Conservation (phyloP, 495 filamentous ascomycete genomes). For the Xylaria palmicola region DNA sequence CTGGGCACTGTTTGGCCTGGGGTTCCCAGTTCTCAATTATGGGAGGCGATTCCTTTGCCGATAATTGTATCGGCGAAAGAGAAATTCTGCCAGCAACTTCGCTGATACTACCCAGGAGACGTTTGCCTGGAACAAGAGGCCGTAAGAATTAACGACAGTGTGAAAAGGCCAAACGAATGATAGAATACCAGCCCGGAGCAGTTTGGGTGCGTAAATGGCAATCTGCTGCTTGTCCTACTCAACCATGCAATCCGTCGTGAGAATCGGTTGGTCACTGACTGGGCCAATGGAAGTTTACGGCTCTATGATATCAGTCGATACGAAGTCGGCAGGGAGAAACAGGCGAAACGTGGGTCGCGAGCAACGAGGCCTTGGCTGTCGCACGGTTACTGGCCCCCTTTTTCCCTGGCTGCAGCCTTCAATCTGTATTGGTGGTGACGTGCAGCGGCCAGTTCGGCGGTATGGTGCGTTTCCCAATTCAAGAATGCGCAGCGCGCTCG, state of each 20-base stretch:
- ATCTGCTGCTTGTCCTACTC: conserved; percentile 3
- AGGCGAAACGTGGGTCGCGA: conserved; percentile 13
- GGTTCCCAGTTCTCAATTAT: background rate
- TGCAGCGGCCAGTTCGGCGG: background rate
- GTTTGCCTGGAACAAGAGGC: background rate
- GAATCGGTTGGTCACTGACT: conserved; percentile 8
- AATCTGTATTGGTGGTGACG: conserved; percentile 11
- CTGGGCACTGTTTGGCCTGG: conserved; percentile 4
- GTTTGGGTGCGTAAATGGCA: conserved; percentile 5
- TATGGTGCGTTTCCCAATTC: conserved; percentile 5
- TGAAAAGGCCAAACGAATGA: background rate
- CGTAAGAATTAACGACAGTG: background rate
- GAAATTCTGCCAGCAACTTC: background rate
- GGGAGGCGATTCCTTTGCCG: background rate
- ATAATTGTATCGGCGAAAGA: background rate
- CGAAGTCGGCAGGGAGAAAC: conserved; percentile 6
- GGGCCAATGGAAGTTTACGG: conserved; percentile 6
- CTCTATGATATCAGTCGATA: conserved; percentile 8
- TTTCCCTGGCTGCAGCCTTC: conserved; percentile 4
- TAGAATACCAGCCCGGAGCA: background rate
- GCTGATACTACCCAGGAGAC: background rate
- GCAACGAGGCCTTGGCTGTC: conserved; percentile 8
- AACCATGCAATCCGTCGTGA: conserved; percentile 4
- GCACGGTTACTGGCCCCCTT: conserved; percentile 4
- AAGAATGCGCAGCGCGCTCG: background rate